phyloP scores from a whole-genome alignment of 768 basidiomycete species.

The Suillus bovinus region DNA sequence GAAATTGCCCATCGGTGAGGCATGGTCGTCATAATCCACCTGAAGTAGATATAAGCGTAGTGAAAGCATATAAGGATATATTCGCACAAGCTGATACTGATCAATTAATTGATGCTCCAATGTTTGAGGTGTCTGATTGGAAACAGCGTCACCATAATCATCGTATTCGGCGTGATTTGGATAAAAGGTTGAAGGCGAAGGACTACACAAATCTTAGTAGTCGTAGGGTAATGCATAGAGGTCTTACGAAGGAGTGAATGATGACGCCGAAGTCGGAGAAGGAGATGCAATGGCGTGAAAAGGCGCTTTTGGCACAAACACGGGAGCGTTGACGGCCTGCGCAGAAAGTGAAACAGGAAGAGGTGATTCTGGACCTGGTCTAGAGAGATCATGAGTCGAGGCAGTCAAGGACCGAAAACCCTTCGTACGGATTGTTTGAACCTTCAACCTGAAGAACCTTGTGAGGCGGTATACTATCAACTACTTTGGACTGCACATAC shows the following conservation, averaged over 20 bases:
- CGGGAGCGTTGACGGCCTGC: constrained; percentile 78
- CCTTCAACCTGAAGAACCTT: constrained; percentile 18
- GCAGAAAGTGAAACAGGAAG: constrained; percentile 45
- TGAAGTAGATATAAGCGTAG: constrained; percentile 17
- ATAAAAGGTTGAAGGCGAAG: constrained; percentile 30
- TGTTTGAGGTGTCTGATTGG: constrained; percentile 14
- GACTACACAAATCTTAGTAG: constrained; percentile 20
- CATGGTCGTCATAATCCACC: constrained; percentile 33
- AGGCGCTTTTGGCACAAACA: constrained; percentile 73
- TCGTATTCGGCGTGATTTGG: constrained; percentile 42
- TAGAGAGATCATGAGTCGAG: constrained; percentile 16
- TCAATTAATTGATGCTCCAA: constrained; percentile 26
- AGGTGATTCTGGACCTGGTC: constrained; percentile 47
- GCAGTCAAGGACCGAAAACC: not conserved
- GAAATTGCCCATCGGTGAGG: constrained; percentile 33
- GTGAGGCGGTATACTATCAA: not conserved
- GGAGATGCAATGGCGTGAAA: constrained; percentile 50
- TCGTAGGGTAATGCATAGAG: not conserved
- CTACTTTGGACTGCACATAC: constrained; percentile 35
- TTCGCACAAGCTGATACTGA: constrained; percentile 20
- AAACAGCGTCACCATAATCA: constrained; percentile 23
- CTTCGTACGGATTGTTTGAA: constrained; percentile 28
- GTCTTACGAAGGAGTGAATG: constrained; percentile 32
- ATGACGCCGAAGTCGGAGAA: constrained; percentile 29
- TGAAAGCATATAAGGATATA: constrained; percentile 20